Evolutionary conservation across 768 basidiomycete species (phyloP), one percentile per base, ranked within the genome.

Genomic region (Amanita jacksonii): DNA sequence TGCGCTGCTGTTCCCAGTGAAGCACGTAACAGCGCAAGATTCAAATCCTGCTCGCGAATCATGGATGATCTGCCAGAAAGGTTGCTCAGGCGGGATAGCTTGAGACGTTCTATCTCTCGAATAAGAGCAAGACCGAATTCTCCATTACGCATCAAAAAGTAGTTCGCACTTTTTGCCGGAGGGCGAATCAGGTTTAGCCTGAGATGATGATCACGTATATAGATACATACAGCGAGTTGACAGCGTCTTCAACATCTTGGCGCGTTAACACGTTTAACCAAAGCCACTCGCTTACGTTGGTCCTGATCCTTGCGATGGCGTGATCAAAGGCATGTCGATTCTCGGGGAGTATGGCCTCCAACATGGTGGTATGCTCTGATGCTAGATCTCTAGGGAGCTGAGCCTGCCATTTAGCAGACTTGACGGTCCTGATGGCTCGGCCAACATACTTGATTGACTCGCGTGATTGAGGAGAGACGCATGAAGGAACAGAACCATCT

Each of bases 21-120:
- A 28, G 91, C 85, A 47, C 91, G 80, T 32, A 94, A 77, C 24
- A 94, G 67, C 3, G 85, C 87, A 25, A 87, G 77, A 50, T 91
- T 86, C 18, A 96, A 66, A 53, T 96, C 91, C 60, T 92, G 89
- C 51, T 93, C 91, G 19, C 83, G 77, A 53, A 94, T 92, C 73
- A 90, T 80, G 4, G 77, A 80, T 8, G 74, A 70, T 39, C 74
- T 67, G 5, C 74, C 81, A 19, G 76, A 70, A 50, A 76, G 79
- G 20, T 72, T 69, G 22, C 77, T 83, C 40, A 96, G 61, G 30
- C 90, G 81, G 15, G 84, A 81, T 18, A 82, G 54, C 54, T 89
- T 90, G 43, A 96, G 72, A 8, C 83, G 77, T 58, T 91, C 86
- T 23, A 96, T 77, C 59, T 93, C 90, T 24, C 81, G 75, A 38